Conservation (phyloP, 2,329 filamentous ascomycete species). For the Pestalotiopsis sp. region DNA sequence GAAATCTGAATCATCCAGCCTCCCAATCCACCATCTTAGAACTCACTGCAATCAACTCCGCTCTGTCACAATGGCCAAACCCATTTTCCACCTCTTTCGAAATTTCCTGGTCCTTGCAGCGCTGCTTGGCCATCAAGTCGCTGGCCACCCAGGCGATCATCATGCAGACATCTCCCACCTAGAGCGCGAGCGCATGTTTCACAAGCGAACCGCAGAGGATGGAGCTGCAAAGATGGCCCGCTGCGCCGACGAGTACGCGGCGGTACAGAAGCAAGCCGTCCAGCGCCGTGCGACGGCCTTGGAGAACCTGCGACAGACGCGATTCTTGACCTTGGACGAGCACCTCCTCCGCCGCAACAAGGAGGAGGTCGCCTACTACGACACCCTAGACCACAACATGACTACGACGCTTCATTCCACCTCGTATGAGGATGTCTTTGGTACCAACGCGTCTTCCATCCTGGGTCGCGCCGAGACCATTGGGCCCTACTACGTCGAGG, state of each 20-base stretch:
- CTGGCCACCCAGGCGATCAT: neutral
- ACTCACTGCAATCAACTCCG: neutral
- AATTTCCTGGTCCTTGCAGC: neutral
- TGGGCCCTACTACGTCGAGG: conserved; percentile 56
- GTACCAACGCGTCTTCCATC: conserved; percentile 47
- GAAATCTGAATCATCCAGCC: neutral
- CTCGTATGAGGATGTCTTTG: conserved; percentile 37
- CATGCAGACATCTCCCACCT: neutral
- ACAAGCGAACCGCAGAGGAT: neutral
- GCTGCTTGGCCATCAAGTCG: neutral
- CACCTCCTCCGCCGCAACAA: neutral
- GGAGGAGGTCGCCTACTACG: neutral
- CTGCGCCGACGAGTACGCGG: neutral
- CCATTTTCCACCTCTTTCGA: neutral
- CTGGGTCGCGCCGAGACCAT: conserved; percentile 54
- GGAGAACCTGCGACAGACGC: neutral
- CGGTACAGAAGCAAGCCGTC: neutral
- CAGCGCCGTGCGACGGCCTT: neutral
- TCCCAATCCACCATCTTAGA: neutral
- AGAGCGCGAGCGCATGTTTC: neutral
- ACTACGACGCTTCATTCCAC: conserved; percentile 31
- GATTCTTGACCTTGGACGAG: neutral
- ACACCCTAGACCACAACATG: conserved; percentile 25
- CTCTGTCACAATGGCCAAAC: neutral
- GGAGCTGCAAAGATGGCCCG: neutral